These are phyloP conservation scores for Trichoderma afroharzianum DNA, from an alignment of 2,329 filamentous ascomycete species.

Conservation along the genomic window DNA sequence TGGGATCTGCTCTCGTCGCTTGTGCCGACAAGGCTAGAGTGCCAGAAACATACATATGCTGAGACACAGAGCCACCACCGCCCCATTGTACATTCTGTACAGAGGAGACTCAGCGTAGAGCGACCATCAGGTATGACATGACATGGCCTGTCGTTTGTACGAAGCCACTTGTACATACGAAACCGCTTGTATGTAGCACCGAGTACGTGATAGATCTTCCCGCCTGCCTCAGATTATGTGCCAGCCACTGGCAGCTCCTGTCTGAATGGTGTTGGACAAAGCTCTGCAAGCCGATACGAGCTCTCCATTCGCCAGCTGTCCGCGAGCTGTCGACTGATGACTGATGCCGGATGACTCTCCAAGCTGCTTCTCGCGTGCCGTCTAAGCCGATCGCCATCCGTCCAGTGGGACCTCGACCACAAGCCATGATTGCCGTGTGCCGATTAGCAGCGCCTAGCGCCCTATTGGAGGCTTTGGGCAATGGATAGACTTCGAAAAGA, in stretches of 20 bases:
- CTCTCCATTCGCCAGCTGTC: neutral
- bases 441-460: slow-evolving; percentile 4
- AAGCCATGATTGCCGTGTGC: slow-evolving; percentile 14
- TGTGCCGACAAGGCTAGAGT: neutral
- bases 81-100: neutral
- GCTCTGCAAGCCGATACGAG: neutral
- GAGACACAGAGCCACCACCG: neutral
- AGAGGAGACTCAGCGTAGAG: neutral
- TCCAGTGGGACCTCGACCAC: neutral
- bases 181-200: neutral
- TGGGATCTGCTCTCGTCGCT: neutral
- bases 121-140: neutral
- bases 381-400: slow-evolving; percentile 16
- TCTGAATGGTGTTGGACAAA: neutral
- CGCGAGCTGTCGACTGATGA: neutral
- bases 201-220: neutral
- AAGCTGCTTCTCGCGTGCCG: slow-evolving; percentile 7
- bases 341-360: neutral
- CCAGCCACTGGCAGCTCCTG: neutral
- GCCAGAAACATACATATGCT: neutral
- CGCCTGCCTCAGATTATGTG: neutral
- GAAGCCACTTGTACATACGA: neutral
- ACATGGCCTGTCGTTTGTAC: neutral
- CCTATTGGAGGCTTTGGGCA: neutral
- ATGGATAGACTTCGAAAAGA: neutral